Conservation (phyloP, 805 yeast genomes). For the Komagataella mondaviorum region DNA sequence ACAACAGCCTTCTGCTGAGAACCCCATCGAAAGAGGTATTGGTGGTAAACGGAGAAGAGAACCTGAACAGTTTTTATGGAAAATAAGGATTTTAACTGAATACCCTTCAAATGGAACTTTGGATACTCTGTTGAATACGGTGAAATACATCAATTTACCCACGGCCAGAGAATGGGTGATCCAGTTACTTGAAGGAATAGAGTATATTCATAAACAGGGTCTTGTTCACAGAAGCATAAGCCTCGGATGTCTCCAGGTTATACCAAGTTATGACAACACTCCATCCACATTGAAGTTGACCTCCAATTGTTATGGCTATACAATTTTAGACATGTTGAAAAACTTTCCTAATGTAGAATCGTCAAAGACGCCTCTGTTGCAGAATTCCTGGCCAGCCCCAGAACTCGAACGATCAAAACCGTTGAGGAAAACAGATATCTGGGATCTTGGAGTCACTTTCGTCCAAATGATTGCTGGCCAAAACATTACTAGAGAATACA, state of each 20-base stretch:
- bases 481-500: conserved; percentile 36
- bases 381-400: conserved; percentile 66
- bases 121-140: conserved; percentile 52
- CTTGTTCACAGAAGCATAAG: conserved; percentile 59
- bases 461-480: conserved; percentile 52
- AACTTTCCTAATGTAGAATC: conserved; percentile 16
- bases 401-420: conserved; percentile 45
- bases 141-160: conserved; percentile 53
- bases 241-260: conserved; percentile 42
- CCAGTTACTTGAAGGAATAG: conserved; percentile 75
- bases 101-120: conserved; percentile 43
- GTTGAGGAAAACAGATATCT: conserved; percentile 77
- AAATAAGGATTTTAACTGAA: conserved; percentile 55
- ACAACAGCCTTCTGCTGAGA: conserved; percentile 13
- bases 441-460: conserved; percentile 82
- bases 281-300: conserved; percentile 45
- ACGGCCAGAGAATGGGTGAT: conserved; percentile 83
- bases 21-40: conserved; percentile 17
- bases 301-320: conserved; percentile 45
- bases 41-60: conserved; percentile 15
- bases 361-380: conserved; percentile 4
- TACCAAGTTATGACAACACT: conserved; percentile 35
- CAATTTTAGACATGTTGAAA: conserved; percentile 24
- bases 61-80: conserved; percentile 34
- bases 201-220: conserved; percentile 76